Conservation (phyloP, 768 basidiomycete genomes). For the Russula olivacea region DNA sequence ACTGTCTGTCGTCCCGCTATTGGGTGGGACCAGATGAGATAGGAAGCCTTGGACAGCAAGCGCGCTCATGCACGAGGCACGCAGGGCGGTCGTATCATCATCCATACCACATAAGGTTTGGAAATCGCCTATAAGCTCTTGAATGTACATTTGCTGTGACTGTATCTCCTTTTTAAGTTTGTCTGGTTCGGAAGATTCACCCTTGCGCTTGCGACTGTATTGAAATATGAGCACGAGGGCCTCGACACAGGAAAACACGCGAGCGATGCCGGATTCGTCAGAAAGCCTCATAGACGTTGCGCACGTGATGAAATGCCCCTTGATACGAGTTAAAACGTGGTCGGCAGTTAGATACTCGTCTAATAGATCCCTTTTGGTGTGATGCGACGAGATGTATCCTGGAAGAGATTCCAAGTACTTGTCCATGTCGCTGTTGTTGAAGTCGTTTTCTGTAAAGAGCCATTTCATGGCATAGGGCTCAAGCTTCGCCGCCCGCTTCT, state of each 20-base stretch:
- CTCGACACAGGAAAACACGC: constrained; percentile 1
- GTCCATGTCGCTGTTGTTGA: constrained; percentile 15
- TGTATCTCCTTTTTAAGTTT: neutral
- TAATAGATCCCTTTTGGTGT: neutral
- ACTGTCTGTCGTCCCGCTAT: neutral
- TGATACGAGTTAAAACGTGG: neutral
- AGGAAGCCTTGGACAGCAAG: constrained; percentile 8
- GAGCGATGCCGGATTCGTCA: neutral
- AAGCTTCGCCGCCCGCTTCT: neutral
- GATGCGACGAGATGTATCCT: constrained; percentile 9
- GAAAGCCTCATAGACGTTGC: constrained; percentile 6
- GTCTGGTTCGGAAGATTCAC: neutral
- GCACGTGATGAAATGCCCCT: constrained; percentile 12
- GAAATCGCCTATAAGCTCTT: neutral
- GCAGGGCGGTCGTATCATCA: neutral
- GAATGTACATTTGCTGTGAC: neutral
- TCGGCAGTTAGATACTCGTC: neutral
- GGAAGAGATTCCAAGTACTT: constrained; percentile 11
- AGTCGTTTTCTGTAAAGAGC: constrained; percentile 12
- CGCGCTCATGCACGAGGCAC: constrained; percentile 2
- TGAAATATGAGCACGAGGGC: constrained; percentile 4
- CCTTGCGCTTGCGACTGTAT: neutral
- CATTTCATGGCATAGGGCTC: constrained; percentile 8
- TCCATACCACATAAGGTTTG: neutral
- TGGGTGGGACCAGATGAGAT: neutral